Conservation (phyloP, 2,329 filamentous ascomycete genomes). For the Thermomyces lanuginosus region DNA sequence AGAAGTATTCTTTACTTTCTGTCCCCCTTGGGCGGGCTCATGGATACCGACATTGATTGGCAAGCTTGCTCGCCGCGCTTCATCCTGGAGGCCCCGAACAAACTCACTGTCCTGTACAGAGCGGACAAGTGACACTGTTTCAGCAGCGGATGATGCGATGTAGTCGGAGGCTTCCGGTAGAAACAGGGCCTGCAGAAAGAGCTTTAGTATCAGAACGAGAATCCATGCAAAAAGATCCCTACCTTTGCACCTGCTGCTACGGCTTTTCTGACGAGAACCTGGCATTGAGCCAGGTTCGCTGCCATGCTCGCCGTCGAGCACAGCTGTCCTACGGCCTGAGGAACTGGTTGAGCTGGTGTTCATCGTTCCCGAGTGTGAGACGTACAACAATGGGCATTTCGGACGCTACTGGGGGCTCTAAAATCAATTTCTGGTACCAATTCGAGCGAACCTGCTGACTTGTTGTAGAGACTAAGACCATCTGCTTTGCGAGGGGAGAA, state of each 20-base stretch:
- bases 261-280: conserved; percentile 54
- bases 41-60: conserved; percentile 80
- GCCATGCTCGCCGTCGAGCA: conserved; percentile 65
- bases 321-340: conserved; percentile 76
- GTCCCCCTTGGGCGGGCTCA: conserved; percentile 42
- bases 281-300: conserved; percentile 67
- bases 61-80: conserved; percentile 47
- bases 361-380: too few relatives aligned
- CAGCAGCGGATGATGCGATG: conserved; percentile 51
- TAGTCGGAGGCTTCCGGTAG: conserved; percentile 87
- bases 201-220: too few relatives aligned
- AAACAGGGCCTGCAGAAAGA: conserved; percentile 66
- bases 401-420: too few relatives aligned
- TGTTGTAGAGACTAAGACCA: too few relatives aligned
- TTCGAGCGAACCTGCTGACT: too few relatives aligned
- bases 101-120: conserved; percentile 53
- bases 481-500: too few relatives aligned
- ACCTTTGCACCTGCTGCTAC: conserved; percentile 64
- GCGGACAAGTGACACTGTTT: conserved; percentile 54
- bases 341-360: too few relatives aligned
- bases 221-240: conserved; percentile 3
- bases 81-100: conserved; percentile 54
- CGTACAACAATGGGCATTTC: too few relatives aligned
- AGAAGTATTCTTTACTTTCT: conserved; percentile 46
- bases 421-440: too few relatives aligned